Conservation (phyloP, 495 filamentous ascomycete genomes). For the Darksidea phi region DNA sequence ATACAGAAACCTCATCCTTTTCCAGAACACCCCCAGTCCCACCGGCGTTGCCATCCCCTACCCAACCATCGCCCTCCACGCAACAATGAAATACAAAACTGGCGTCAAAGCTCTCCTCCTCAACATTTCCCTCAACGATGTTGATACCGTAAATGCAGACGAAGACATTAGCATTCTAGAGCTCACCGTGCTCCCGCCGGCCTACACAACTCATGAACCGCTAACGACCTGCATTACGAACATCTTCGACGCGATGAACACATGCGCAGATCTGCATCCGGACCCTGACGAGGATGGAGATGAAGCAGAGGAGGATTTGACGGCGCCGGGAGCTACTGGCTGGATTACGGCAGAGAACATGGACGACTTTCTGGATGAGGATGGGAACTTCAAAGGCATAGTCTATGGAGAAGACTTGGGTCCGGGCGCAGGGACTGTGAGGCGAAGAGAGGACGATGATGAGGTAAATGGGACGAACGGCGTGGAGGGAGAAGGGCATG, state of each 20-base stretch:
- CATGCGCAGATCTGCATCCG: conserved; percentile 86
- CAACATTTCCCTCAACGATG: conserved; percentile 65
- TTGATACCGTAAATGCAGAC: conserved; percentile 47
- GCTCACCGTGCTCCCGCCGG: conserved; percentile 66
- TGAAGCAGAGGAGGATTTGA: conserved; percentile 52
- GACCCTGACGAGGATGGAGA: conserved; percentile 60
- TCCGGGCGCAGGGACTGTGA: conserved; percentile 58
- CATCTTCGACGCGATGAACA: conserved; percentile 77
- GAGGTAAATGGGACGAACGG: conserved; percentile 22
- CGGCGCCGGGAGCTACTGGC: conserved; percentile 78
- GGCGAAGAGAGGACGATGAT: conserved; percentile 48
- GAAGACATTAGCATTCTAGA: conserved; percentile 70
- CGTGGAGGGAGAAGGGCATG: conserved; percentile 1
- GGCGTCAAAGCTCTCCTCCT: conserved; percentile 67
- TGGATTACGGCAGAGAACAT: conserved; percentile 99
- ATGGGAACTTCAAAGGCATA: conserved; percentile 56
- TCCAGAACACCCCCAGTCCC: conserved; percentile 44
- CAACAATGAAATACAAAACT: conserved; percentile 64
- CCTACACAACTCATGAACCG: conserved; percentile 34
- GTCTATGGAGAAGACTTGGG: conserved; percentile 47
- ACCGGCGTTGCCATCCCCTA: conserved; percentile 80
- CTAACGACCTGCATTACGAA: conserved; percentile 46
- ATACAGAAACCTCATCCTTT: conserved; percentile 68
- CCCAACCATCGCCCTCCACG: conserved; percentile 83
- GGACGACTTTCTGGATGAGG: conserved; percentile 69